These are phyloP conservation scores for Hansenula sp. DNA, from an alignment of 1,139 yeast genomes.

Conservation along the genomic window DNA sequence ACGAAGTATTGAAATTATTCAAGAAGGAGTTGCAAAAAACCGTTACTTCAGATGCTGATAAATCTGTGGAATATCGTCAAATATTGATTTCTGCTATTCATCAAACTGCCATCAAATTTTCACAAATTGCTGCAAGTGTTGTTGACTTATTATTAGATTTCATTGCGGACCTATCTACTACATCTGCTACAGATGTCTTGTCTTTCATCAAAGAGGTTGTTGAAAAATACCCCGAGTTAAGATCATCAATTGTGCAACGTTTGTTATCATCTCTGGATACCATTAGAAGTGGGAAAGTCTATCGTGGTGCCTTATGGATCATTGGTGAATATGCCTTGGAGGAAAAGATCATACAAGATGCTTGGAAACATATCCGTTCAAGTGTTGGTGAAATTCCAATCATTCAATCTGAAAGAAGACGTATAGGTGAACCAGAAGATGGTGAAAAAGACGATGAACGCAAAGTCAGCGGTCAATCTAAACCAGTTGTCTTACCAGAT, in stretches of 20 bases:
- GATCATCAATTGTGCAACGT: constrained; percentile 62
- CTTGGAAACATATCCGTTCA: constrained; percentile 84
- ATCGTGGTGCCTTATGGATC: constrained; percentile 93
- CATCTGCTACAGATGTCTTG: constrained; percentile 88
- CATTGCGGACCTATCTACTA: constrained; percentile 75
- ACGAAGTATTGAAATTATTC: constrained; percentile 86
- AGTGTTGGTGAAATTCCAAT: constrained; percentile 93
- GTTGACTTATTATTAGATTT: constrained; percentile 86
- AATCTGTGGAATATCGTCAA: constrained; percentile 83
- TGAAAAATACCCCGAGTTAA: constrained; percentile 83
- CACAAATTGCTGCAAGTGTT: constrained; percentile 88
- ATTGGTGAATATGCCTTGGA: constrained; percentile 86
- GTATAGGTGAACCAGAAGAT: constrained; percentile 33
- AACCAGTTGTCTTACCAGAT: constrained; percentile 90
- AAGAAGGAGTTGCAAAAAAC: constrained; percentile 88
- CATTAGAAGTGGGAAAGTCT: constrained; percentile 84
- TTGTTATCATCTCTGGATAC: constrained; percentile 60
- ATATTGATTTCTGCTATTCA: constrained; percentile 85
- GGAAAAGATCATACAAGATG: constrained; percentile 68
- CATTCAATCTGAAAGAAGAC: constrained; percentile 64
- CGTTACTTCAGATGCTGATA: constrained; percentile 66
- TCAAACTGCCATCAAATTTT: constrained; percentile 82
- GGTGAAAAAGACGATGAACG: constrained; percentile 30
- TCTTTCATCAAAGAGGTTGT: constrained; percentile 90
- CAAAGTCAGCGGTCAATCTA: constrained; percentile 38